These are phyloP conservation scores for Bruguiera hainesii DNA, from an alignment of 441 rosid genomes.

Conservation along the genomic window DNA sequence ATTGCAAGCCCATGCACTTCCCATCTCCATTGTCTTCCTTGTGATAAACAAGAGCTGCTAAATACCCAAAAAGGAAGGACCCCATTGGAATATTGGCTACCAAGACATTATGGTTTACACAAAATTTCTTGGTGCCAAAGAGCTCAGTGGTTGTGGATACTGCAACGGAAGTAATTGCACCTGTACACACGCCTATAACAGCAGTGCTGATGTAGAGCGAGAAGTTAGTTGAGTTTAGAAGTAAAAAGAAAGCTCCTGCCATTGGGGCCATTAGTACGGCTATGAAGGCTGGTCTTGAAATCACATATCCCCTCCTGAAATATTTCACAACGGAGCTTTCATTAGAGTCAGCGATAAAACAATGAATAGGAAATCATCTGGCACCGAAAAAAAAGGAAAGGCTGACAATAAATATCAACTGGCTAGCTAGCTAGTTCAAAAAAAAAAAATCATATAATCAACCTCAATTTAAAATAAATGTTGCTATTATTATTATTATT, in stretches of 20 bases:
- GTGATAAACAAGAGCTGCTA: conserved; percentile 64
- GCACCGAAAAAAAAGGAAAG: no score
- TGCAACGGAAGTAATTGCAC: conserved; percentile 68
- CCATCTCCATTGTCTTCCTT: conserved; percentile 31
- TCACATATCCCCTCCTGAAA: conserved; percentile 40
- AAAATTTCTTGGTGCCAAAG: conserved; percentile 59
- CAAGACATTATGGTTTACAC: conserved; percentile 42
- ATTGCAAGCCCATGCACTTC: conserved; percentile 58
- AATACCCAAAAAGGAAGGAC: conserved; percentile 59
- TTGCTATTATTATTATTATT: no score
- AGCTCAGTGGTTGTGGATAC: conserved; percentile 69
- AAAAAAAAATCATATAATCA: no score
- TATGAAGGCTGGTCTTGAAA: conserved; percentile 55
- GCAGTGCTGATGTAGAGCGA: conserved; percentile 67
- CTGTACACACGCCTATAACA: conserved; percentile 54
- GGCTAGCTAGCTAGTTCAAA: no score
- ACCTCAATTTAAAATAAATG: no score
- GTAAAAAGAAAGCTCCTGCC: conserved; percentile 60
- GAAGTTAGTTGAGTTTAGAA: conserved; percentile 30
- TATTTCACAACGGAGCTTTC: not conserved
- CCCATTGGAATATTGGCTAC: conserved; percentile 79
- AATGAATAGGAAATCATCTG: no score
- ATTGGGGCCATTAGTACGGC: conserved; percentile 57
- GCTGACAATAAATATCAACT: no score
- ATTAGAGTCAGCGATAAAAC: not conserved